These are phyloP conservation scores for Pleurotus sapidus DNA, from an alignment of 768 basidiomycete species.

Conservation along the genomic window DNA sequence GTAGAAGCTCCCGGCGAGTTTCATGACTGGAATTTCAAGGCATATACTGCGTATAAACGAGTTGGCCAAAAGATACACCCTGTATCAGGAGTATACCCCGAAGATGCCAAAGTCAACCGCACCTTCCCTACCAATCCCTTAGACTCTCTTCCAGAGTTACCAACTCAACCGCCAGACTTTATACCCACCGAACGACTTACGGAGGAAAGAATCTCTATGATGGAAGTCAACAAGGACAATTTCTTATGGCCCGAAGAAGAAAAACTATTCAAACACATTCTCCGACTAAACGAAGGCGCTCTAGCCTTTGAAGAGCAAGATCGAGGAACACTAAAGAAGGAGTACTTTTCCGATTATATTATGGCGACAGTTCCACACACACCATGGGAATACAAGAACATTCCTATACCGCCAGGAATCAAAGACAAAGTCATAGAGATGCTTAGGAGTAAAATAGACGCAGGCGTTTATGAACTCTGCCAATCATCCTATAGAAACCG, in stretches of 20 bases:
- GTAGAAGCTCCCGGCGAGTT: neutral
- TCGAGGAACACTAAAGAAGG: constrained; percentile 9
- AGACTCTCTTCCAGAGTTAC: constrained; percentile 11
- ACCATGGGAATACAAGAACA: constrained; percentile 31
- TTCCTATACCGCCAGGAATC: constrained; percentile 32
- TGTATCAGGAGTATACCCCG: constrained; percentile 19
- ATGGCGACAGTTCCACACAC: constrained; percentile 29
- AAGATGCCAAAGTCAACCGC: neutral
- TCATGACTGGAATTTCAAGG: neutral
- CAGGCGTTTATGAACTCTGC: constrained; percentile 34
- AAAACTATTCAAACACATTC: constrained; percentile 17
- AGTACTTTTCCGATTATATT: constrained; percentile 22
- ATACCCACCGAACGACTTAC: constrained; percentile 6
- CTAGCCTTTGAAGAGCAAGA: constrained; percentile 22
- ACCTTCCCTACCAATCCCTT: constrained; percentile 25
- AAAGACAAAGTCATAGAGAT: constrained; percentile 24
- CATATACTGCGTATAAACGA: constrained; percentile 14
- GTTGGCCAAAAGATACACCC: constrained; percentile 18
- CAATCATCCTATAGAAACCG: constrained; percentile 30
- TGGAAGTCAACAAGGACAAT: constrained; percentile 13
- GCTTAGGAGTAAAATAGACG: constrained; percentile 26
- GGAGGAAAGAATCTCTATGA: neutral
- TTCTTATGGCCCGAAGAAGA: constrained; percentile 22
- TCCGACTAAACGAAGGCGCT: constrained; percentile 16
- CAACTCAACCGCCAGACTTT: constrained; percentile 20